Evolutionary conservation across 202 grass and related monocot genomes (phyloP).

Genomic region (Musa balbisiana): DNA sequence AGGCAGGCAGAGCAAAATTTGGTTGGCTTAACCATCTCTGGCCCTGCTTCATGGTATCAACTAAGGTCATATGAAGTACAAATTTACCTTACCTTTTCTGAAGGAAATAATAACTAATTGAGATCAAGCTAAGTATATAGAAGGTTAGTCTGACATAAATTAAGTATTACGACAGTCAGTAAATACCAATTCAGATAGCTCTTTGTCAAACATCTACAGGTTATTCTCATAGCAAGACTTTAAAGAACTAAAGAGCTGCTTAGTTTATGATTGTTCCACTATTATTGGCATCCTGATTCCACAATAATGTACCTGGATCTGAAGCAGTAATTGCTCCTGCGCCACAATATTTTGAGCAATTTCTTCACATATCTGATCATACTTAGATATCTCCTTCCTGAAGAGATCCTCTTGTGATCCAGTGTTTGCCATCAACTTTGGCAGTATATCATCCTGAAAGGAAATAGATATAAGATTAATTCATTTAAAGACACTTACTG

Average conservation of each 20-base stretch:
- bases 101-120: too few relatives aligned
- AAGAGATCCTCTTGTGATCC: constrained; percentile 95
- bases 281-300: neutral
- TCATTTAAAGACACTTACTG: neutral
- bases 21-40: too few relatives aligned
- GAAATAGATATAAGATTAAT: constrained; percentile 25
- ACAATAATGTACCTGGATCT: constrained; percentile 65
- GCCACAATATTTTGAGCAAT: constrained; percentile 83
- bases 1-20: too few relatives aligned
- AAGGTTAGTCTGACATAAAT: neutral
- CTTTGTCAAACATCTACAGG: neutral
- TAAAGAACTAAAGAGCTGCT: neutral
- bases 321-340: constrained; percentile 87
- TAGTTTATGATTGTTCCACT: constrained; percentile 1
- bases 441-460: constrained; percentile 79
- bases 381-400: constrained; percentile 89
- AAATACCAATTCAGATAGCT: neutral
- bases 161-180: neutral
- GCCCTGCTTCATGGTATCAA: too few relatives aligned
- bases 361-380: constrained; percentile 82
- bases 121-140: neutral
- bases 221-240: neutral
- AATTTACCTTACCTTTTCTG: too few relatives aligned
- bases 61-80: too few relatives aligned
- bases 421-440: constrained; percentile 82